Evolutionary conservation across 1,284 basidiomycete genomes (phyloP), one percentile per base, ranked within the genome.

Genomic region (Cryptococcus sp.): DNA sequence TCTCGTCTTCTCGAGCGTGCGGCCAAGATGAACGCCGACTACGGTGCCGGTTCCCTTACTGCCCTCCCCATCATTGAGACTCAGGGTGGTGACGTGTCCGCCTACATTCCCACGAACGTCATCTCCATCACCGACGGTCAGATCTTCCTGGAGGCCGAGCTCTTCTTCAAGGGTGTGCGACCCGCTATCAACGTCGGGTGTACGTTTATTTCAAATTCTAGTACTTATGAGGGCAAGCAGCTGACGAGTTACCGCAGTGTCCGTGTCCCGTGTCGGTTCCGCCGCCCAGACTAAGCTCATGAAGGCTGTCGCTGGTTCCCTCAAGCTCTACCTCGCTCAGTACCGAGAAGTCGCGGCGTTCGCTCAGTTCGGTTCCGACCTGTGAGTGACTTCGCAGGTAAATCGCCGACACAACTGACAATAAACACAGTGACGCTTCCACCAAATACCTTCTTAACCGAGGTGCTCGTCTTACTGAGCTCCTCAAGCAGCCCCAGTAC

Each of bases 31-130:
- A 95, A 88, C 85, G 91, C 97, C 70, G 90, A 89, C 76, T 90
- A 93, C 79, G 95, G 95, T 78, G 93, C 91, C 78, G 95, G 95
- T 76, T 98, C 95, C 63, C 84, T 98, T 71, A 98, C 95, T 78
- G 95, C 95, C 61, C 87, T 98, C 47, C 95, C 95, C 75, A 93
- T 98, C 81, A 98, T 98, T 79, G 95, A 98, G 84, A 98, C 95
- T 75, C 95, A 98, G 83, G 95, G 95, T 87, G 95, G 95, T 88
- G 95, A 98, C 86, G 95, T 98, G 77, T 98, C 93, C 54, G 93
- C 92, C 50, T 96, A 97, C 82, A 96, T 96, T 73, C 77, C 77
- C 56, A 82, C 81, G 76, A 82, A 83, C 77, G 91, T 96, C 78
- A 97, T 97, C 78, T 96, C 93, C 73, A 97, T 97, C 78, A 97